phyloP scores from a whole-genome alignment of 192 early-diverging fungal genomes.

The Irineochytrium annulatum region DNA sequence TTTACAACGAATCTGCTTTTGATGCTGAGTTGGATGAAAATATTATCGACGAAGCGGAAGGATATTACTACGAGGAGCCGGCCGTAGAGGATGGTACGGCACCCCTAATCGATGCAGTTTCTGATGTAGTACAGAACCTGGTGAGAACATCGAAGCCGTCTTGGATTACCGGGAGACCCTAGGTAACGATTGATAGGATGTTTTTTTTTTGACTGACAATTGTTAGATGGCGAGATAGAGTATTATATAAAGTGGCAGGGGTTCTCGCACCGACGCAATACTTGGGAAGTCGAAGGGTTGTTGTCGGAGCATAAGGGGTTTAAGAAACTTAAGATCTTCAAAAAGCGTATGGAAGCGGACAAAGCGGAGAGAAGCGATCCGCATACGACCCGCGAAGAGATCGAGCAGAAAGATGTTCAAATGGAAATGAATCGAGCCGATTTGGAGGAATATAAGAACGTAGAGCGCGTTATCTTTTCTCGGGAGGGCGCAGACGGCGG shows the following conservation, averaged over 20 bases:
- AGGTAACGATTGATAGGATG: background rate
- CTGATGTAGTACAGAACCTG: conserved; percentile 12
- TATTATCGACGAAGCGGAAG: conserved; percentile 11
- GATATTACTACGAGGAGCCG: conserved; percentile 23
- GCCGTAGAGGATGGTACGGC: background rate
- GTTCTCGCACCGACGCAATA: conserved; percentile 83
- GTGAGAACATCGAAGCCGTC: conserved; percentile 19
- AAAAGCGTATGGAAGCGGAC: conserved; percentile 69
- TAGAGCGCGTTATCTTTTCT: conserved; percentile 84
- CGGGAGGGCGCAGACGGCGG: conserved; percentile 47
- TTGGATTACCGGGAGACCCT: conserved; percentile 15
- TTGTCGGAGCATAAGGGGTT: conserved; percentile 74
- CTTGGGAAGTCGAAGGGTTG: conserved; percentile 74
- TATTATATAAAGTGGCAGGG: conserved; percentile 95
- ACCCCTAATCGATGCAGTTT: background rate
- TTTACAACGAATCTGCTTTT: conserved; percentile 28
- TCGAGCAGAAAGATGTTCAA: conserved; percentile 83
- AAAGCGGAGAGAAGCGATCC: conserved; percentile 54
- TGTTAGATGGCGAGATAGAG: conserved; percentile 46
- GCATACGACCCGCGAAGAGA: conserved; percentile 76
- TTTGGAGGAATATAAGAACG: conserved; percentile 76
- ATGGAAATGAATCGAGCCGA: conserved; percentile 74
- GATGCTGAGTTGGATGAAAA: conserved; percentile 26
- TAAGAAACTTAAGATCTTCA: conserved; percentile 35
- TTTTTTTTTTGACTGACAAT: conserved; percentile 6